These are phyloP conservation scores for Daldinia vernicosa DNA, from an alignment of 495 filamentous ascomycete species.

Conservation along the genomic window DNA sequence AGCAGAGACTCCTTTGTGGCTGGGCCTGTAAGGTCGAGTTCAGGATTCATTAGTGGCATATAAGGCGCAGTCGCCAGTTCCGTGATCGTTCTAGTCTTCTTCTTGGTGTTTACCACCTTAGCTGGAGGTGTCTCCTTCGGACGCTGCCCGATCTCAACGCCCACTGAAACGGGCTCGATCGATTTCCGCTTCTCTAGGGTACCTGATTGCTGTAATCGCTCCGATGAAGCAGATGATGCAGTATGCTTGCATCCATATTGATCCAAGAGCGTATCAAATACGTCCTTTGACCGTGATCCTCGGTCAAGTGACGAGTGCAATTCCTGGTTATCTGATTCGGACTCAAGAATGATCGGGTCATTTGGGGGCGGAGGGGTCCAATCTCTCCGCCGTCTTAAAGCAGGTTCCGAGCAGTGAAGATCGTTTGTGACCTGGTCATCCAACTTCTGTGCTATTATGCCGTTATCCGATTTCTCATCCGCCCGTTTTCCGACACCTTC, in stretches of 20 bases:
- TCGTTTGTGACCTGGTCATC: conserved; percentile 31
- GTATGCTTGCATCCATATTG: conserved; percentile 45
- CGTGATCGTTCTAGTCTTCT: conserved; percentile 85
- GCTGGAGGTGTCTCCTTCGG: conserved; percentile 53
- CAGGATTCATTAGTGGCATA: conserved; percentile 46
- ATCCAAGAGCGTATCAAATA: conserved; percentile 50
- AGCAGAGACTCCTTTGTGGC: conserved; percentile 46
- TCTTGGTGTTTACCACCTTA: conserved; percentile 64
- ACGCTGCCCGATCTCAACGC: conserved; percentile 28
- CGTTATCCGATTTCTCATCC: conserved; percentile 1
- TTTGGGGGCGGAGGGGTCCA: conserved; percentile 67
- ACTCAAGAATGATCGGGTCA: conserved; percentile 16
- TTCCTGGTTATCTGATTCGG: conserved; percentile 42
- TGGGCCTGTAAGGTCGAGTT: conserved; percentile 41
- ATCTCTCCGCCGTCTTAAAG: conserved; percentile 58
- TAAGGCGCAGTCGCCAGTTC: conserved; percentile 85
- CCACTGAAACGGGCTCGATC: conserved; percentile 54
- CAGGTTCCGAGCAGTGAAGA: conserved; percentile 51
- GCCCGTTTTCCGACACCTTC: conserved; percentile 14
- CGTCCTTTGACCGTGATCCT: conserved; percentile 24
- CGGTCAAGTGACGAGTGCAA: conserved; percentile 35
- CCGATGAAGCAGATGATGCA: not conserved
- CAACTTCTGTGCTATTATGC: not conserved
- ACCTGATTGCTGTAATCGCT: conserved; percentile 19
- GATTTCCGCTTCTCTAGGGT: conserved; percentile 61